These are phyloP conservation scores for Phytophthora pini DNA, from an alignment of 352 stramenopile genomes.

Conservation along the genomic window DNA sequence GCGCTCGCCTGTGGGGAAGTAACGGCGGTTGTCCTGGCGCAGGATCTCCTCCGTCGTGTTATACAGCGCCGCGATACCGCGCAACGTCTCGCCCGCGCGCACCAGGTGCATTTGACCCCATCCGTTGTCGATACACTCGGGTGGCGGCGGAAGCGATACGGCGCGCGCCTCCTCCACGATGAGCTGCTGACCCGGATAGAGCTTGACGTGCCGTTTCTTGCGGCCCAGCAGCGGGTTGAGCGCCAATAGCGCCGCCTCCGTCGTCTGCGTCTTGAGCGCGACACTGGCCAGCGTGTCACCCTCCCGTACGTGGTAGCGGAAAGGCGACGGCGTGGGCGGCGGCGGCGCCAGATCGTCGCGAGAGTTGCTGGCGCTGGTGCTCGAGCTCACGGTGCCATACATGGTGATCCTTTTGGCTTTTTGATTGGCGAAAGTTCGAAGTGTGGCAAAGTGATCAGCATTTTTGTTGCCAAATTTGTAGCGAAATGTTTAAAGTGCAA, in stretches of 20 bases:
- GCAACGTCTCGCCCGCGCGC: conserved; percentile 68
- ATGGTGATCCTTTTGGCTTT: conserved; percentile 32
- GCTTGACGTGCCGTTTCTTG: conserved; percentile 55
- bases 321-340: conserved; percentile 53
- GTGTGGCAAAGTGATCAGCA: neutral
- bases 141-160: conserved; percentile 75
- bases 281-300: conserved; percentile 72
- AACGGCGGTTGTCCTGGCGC: conserved; percentile 81
- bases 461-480: neutral
- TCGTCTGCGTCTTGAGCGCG: conserved; percentile 71
- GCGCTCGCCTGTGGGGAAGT: conserved; percentile 80
- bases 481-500: conserved; percentile 5
- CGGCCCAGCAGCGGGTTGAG: conserved; percentile 72
- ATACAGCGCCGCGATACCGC: conserved; percentile 75
- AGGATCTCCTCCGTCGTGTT: conserved; percentile 85
- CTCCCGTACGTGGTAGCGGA: conserved; percentile 75
- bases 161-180: conserved; percentile 72
- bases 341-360: conserved; percentile 38
- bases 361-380: conserved; percentile 32
- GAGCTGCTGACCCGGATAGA: conserved; percentile 80
- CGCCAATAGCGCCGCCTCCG: conserved; percentile 54
- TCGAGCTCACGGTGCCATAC: conserved; percentile 60
- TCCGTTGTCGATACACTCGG: conserved; percentile 82
- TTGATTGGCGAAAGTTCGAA: conserved; percentile 23
- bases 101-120: conserved; percentile 89